Base-by-base conservation (phyloP, 345 rosid genomes). In the Arabis hirsuta region DNA sequence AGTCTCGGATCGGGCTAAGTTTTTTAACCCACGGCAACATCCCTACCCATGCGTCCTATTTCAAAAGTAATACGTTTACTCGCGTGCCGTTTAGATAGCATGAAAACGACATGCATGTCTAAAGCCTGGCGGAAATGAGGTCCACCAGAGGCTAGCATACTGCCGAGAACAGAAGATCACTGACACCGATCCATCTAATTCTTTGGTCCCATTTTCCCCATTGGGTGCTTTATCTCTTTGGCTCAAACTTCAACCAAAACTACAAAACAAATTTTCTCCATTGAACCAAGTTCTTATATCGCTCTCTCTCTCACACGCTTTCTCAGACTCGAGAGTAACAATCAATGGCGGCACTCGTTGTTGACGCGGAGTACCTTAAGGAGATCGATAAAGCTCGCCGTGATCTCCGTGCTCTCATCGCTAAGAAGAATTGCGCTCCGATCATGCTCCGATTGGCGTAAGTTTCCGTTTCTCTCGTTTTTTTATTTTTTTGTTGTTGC, bases 391-490 rank as follows among this genome's bases (percentile, higher is more conserved):
- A 84, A 71, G 88, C 92, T 62, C 95, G 96, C 56, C 92, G 96
- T 65, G 87, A 90, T 13, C 92, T 90, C 71, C 92, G 96, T 26
- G 84, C 92, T 54, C 82, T 92, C 57, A 90, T 90, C 79, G 81
- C 98, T 52, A 48, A 39, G 70, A 90, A 86, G 85, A 83, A 84
- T 73, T 90, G 96, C 64, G 96, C 96, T 76, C 98, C 98, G 2
- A 87, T 90, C 78, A 90, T 90, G 97, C 93, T 93, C 59, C 91
- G 98, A 62, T 75, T 90, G 51, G 98, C 98, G 96, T 93, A 84
- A 73, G 61, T 29, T 43, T 50, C 65, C 11, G 4, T 27, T 61
- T 71, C 29, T n/a, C 24, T 27, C 19, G 24, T 46, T 11, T 12
- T 26, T 41, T 14, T 64, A 44, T 34, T 11, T 12, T 26, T 41